These are phyloP conservation scores for Silybum marianum DNA, from an alignment of 129 eudicot species.

Conservation along the genomic window DNA sequence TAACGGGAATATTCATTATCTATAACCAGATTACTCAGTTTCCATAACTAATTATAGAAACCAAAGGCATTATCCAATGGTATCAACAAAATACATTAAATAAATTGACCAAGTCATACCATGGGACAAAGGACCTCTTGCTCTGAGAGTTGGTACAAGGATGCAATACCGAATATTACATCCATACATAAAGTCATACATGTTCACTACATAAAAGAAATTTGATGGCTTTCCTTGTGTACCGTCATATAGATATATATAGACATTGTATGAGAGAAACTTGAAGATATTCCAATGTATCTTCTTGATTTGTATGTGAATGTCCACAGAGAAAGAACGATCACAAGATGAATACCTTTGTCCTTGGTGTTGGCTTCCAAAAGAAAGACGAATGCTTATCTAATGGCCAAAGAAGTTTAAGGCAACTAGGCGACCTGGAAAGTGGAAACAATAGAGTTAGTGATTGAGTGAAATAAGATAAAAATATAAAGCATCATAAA, in stretches of 20 bases:
- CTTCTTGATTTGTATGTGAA: background rate
- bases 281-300: background rate
- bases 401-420: conserved; percentile 95
- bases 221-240: background rate
- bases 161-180: background rate
- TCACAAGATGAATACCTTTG: conserved; percentile 56
- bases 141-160: background rate
- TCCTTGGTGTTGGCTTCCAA: conserved; percentile 71
- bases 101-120: background rate
- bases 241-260: background rate
- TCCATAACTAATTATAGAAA: background rate
- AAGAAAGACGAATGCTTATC: conserved; percentile 63
- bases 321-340: background rate
- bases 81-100: background rate
- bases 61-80: background rate
- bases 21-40: background rate
- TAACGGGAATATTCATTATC: background rate
- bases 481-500: background rate
- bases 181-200: background rate
- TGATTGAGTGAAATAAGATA: background rate
- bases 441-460: background rate
- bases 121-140: background rate
- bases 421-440: conserved; percentile 81
- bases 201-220: background rate
- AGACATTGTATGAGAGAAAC: background rate